Evolutionary conservation across 768 basidiomycete genomes (phyloP).

Genomic region (Lenzites betulinus): DNA sequence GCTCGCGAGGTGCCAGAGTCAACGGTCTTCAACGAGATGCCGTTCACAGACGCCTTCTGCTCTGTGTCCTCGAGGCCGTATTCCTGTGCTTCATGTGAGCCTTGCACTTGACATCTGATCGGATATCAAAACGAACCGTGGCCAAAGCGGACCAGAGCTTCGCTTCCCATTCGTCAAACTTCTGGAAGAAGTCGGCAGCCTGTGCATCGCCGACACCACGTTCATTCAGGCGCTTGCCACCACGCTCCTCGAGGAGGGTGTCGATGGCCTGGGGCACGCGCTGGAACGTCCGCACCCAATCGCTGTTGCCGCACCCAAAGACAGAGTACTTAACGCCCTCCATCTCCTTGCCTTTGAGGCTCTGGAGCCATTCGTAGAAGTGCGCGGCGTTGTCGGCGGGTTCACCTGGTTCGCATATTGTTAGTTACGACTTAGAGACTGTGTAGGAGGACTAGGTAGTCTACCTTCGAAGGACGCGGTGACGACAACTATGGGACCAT

Average conservation of each 20-base stretch:
- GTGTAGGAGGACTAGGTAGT: not conserved
- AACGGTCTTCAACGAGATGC: conserved; percentile 36
- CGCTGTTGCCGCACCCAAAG: conserved; percentile 52
- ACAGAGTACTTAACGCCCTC: conserved; percentile 43
- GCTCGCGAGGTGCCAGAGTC: conserved; percentile 38
- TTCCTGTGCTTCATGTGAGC: conserved; percentile 28
- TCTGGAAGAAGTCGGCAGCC: conserved; percentile 44
- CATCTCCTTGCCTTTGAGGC: conserved; percentile 32
- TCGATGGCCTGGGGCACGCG: conserved; percentile 46
- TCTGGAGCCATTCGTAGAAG: conserved; percentile 45
- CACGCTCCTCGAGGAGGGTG: conserved; percentile 34
- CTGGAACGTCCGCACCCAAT: conserved; percentile 51
- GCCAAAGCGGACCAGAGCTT: conserved; percentile 40
- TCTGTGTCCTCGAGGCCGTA: conserved; percentile 31
- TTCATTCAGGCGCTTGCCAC: conserved; percentile 39
- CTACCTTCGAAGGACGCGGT: conserved; percentile 52
- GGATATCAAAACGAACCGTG: conserved; percentile 28
- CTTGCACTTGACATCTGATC: no score
- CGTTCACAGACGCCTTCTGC: conserved; percentile 2
- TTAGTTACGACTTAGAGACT: not conserved
- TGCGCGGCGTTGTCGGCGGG: conserved; percentile 51
- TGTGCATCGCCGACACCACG: conserved; percentile 47
- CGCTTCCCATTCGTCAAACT: conserved; percentile 46
- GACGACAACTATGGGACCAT: conserved; percentile 47
- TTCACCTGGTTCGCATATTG: conserved; percentile 32